These are phyloP conservation scores for Eimeria zaria DNA, from an alignment of 169 alveolate genomes.

Conservation along the genomic window DNA sequence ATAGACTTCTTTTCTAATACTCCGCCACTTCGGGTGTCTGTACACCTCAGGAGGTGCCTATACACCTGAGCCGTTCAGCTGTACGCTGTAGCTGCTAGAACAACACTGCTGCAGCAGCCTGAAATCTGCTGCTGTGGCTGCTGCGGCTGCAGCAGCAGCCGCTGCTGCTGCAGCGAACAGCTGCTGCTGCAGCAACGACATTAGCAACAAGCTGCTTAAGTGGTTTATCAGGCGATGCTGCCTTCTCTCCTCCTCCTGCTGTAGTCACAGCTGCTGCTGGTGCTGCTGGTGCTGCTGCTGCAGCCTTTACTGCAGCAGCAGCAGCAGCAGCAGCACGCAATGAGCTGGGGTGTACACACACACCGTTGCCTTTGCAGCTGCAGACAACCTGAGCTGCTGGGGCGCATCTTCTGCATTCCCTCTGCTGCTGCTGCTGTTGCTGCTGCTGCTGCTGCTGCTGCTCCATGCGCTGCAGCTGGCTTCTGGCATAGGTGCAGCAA, in stretches of 20 bases:
- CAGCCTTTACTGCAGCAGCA: neutral
- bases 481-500: no score
- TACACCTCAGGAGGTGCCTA: no score
- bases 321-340: neutral
- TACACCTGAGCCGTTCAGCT: no score
- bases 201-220: no score
- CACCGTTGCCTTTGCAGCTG: neutral
- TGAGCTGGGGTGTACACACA: neutral
- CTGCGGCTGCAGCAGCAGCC: neutral
- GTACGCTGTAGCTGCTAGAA: no score
- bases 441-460: constrained; percentile 12
- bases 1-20: no score
- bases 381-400: neutral
- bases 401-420: neutral
- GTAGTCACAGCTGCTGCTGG: constrained; percentile 3
- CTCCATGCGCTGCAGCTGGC: neutral
- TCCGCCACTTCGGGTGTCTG: no score
- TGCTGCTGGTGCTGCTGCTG: no score
- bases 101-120: neutral
- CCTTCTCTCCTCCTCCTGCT: neutral
- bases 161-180: neutral
- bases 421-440: neutral
- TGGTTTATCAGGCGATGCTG: neutral
- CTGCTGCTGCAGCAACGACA: no score
- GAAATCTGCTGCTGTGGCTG: neutral